Evolutionary conservation across 352 stramenopile genomes (phyloP).

Genomic region (Phytophthora ohioensis): DNA sequence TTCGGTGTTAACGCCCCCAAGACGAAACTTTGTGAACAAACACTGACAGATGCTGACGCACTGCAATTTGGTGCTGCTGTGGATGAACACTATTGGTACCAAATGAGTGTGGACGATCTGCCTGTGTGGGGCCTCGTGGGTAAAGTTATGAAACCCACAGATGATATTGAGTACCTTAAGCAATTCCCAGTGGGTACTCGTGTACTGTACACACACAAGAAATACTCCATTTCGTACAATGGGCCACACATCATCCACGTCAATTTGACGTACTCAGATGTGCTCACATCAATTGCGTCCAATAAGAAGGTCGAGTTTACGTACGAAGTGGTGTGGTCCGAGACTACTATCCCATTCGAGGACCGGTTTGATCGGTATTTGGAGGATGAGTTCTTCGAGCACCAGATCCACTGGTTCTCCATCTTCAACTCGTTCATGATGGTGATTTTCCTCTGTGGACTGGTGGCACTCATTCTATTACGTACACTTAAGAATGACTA

Average conservation of each 20-base stretch:
- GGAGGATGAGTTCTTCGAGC: constrained; percentile 99
- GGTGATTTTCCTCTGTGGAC: constrained; percentile 96
- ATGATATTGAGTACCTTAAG: constrained; percentile 87
- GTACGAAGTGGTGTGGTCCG: constrained; percentile 94
- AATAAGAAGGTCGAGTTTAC: constrained; percentile 94
- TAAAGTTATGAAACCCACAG: constrained; percentile 93
- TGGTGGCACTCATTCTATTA: constrained; percentile 95
- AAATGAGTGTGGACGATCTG: constrained; percentile 99
- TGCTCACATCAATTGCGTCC: constrained; percentile 83
- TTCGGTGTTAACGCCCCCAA: constrained; percentile 78
- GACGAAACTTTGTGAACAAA: constrained; percentile 82
- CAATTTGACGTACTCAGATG: constrained; percentile 96
- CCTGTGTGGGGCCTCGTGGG: constrained; percentile 99
- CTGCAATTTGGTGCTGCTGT: constrained; percentile 87
- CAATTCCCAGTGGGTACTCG: constrained; percentile 80
- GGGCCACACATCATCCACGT: constrained; percentile 98
- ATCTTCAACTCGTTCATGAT: constrained; percentile 99
- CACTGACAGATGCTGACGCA: constrained; percentile 72
- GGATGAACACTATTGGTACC: constrained; percentile 98
- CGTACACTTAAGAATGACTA: constrained; percentile 96
- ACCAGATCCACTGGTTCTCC: constrained; percentile 99
- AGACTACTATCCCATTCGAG: constrained; percentile 94
- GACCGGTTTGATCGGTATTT: constrained; percentile 98
- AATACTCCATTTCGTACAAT: constrained; percentile 98
- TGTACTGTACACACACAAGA: constrained; percentile 97